These are phyloP conservation scores for Leishmania mexicana DNA, from an alignment of 208 protist genomes.

Conservation along the genomic window DNA sequence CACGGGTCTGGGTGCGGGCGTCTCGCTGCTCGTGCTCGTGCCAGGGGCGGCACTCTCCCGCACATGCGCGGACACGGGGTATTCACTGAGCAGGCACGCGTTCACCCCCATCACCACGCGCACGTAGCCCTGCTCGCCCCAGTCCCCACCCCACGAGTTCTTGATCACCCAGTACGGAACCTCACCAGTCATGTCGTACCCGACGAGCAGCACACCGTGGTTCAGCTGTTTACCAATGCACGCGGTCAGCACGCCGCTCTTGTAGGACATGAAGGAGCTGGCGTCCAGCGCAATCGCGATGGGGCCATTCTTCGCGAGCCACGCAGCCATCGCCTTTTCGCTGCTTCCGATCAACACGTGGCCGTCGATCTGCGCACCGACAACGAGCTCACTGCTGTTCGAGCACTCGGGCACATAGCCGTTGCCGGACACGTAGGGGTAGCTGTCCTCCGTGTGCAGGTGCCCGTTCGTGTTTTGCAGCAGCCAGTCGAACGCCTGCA, in stretches of 20 bases:
- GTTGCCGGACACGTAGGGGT: conserved; percentile 35
- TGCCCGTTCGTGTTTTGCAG: conserved; percentile 55
- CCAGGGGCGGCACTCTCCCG: not conserved
- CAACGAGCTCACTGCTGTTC: conserved; percentile 14
- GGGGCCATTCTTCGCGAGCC: conserved; percentile 70
- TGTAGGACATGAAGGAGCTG: conserved; percentile 57
- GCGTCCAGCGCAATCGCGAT: conserved; percentile 89
- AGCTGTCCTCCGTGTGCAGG: conserved; percentile 74
- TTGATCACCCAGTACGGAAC: conserved; percentile 89
- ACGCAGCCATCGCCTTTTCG: conserved; percentile 68
- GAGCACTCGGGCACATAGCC: not conserved
- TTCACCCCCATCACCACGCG: conserved; percentile 58
- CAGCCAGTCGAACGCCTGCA: conserved; percentile 80
- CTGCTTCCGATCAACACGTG: conserved; percentile 57
- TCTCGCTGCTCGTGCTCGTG: not conserved
- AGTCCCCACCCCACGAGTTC: conserved; percentile 79
- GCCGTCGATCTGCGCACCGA: conserved; percentile 58
- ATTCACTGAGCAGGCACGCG: conserved; percentile 46
- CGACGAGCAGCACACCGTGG: conserved; percentile 81
- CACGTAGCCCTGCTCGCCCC: conserved; percentile 83
- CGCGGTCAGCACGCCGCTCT: conserved; percentile 54
- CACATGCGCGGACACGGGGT: conserved; percentile 22
- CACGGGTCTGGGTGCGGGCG: not conserved
- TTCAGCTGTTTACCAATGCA: conserved; percentile 54
- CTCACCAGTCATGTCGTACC: conserved; percentile 57